Base-by-base conservation (phyloP, 1,139 yeast genomes). In the Geotrichum histeridarum region DNA sequence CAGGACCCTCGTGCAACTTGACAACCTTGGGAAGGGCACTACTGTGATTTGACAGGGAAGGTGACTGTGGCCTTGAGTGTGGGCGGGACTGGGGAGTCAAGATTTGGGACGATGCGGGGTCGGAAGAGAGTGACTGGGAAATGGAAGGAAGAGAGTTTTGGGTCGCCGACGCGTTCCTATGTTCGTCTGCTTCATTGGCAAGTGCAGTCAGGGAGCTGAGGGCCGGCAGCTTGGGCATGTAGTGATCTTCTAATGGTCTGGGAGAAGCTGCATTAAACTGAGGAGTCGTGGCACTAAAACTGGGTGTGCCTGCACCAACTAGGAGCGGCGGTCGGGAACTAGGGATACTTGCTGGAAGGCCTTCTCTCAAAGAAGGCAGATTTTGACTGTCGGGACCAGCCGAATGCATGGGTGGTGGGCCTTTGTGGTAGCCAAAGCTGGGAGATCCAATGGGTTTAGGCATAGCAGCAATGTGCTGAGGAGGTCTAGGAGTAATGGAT, bases 21-120 rank as follows among this genome's bases (percentile, higher is more conserved):
- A 15, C 32, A 27, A 12, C 33, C 14, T 17, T 41, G 11, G 51
- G 18, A 8, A 15, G 12, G 43, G 18, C 42, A 12, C 22, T 36
- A 39, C 15, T 53, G 8, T 42, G 15, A 2, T 31, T 14, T 18
- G 22, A 30, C 18, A 15, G 30, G 1, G 36, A 18, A 4, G 54
- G 51, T 8, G 45, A 50, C 37, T 48, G 52, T 12, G 42, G 46
- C 12, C 42, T 65, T 8, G 65, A 60, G 33, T 61, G 64, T 1
- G 67, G 68, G 30, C 66, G 57, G 6, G 66, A 63, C 54, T 60
- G 67, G 3, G 68, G 67, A 11, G 67, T 64, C 55, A 64, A 53
- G 32, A 63, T 65, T 47, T 62, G 65, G 2, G 62, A 59, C 5
- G 57, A 31, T 8, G 38, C 33, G 11, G 41, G 41, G 12, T 27